These are phyloP conservation scores for Ganoderma sp. DNA, from an alignment of 1,284 basidiomycete species.

Conservation along the genomic window DNA sequence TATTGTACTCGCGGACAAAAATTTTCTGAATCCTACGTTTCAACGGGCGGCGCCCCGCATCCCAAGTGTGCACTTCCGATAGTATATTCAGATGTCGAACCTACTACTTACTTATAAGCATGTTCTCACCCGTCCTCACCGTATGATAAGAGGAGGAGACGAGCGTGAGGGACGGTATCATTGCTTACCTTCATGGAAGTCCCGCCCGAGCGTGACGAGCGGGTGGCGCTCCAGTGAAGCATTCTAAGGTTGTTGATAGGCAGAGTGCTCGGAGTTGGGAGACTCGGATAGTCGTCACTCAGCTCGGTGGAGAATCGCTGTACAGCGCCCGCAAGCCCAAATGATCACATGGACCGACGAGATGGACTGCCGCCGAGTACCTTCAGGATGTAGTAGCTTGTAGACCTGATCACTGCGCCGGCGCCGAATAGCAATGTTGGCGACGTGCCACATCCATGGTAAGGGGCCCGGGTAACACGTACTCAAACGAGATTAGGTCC, in stretches of 20 bases:
- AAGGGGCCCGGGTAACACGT: conserved; percentile 35
- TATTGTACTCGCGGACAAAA: no score
- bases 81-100: no score
- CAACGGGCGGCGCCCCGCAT: no score
- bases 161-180: neutral
- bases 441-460: neutral
- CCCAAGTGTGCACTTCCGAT: no score
- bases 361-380: conserved; percentile 39
- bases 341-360: neutral
- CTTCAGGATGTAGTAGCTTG: conserved; percentile 72
- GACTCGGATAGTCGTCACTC: conserved; percentile 65
- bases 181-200: conserved; percentile 62
- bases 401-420: conserved; percentile 58
- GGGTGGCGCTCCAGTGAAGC: conserved; percentile 66
- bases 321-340: neutral
- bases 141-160: neutral
- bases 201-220: conserved; percentile 45
- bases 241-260: conserved; percentile 51
- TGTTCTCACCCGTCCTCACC: no score
- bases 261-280: conserved; percentile 59
- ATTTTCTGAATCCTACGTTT: no score
- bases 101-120: no score
- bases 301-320: conserved; percentile 67
- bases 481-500: conserved; percentile 72
- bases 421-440: conserved; percentile 47